Evolutionary conservation across 441 rosid genomes (phyloP), one percentile per base, ranked within the genome.

Genomic region (Sinapis alba): DNA sequence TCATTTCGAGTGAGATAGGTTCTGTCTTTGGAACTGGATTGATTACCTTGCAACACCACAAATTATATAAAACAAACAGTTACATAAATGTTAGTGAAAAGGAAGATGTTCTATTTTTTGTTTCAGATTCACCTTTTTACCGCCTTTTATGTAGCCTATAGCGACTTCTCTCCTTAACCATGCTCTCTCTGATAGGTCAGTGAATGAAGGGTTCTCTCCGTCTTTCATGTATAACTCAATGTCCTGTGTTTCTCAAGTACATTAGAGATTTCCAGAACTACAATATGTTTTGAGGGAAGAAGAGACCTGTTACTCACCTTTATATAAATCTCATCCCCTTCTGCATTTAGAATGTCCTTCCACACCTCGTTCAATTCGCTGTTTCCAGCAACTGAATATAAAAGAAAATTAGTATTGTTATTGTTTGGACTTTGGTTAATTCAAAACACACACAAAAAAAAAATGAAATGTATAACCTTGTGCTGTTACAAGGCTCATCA

Each of bases 401-500:
- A 16, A 16, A 7, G 11, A 18, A 18, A 19, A 18, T 2, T 50
- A 50, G 56, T 50, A 47, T 47, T 47, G 21, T 8, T 16, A 47
- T 47, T 47, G 19, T 50, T 50, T 50, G 23, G 20, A 50, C 56
- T 18, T 50, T 7, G 23, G 56, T 50, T 50, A 7, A 18, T 2
- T 18, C 1, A 16, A 50, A 50, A 50, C 15, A 43, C 18, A 43
- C n/a, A 41, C 13, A 19, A 50, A 43, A 13, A n/a, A 41, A 3
- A 13, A 18, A 50, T 18, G 56, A 81, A 68, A 36, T 15, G 41
- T 34, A 53, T 16, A 77, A 95, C 98, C 99, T 89, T 95, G 99
- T 74, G 99, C 98, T 65, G 95, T 95, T 69, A 95, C 98, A 36
- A 95, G 98, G 81, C 97, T 90, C 98, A 90, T 95, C 18, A 95